Evolutionary conservation across 805 yeast genomes (phyloP), one percentile per base, ranked within the genome.

Genomic region (Yamadazyma endophytica): DNA sequence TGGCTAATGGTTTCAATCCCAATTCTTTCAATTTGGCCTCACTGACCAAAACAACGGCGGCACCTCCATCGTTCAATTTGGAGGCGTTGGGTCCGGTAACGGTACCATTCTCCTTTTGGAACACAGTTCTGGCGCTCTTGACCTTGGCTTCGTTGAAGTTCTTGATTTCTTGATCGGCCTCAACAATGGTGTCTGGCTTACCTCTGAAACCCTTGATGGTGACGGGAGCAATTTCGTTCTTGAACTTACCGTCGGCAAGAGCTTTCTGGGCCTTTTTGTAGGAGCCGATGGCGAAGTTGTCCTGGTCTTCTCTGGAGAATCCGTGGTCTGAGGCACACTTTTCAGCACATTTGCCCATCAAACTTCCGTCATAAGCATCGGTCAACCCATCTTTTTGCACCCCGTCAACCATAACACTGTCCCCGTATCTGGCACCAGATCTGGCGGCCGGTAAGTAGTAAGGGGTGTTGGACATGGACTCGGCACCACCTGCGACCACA

Each of bases 271-370:
- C 96, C 59, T 85, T 87, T 54, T 75, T 77, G 68, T 92, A 92
- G 13, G 96, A 85, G 40, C 54, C 64, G 46, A 88, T 70, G 40
- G 97, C 97, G 57, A 74, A 90, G 34, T 79, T 77, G 61, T 90
- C 98, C 67, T 90, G 97, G 39, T 75, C 79, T 44, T 85, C 89
- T 58, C 97, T 82, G 21, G 92, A 52, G 45, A 90, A 56, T 13
- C 57, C 57, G 64, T 86, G 79, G 54, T 88, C 95, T 33, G 67
- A 68, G 26, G 97, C 97, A 68, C 96, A 88, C 59, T 88, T 88
- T 66, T 92, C 99, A 44, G 96, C 98, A 45, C 92, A 88, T 36
- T 84, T 84, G 57, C 98, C 98, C 99, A 92, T 92, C 43, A 95
- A 84, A 45, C 70, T 61, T 44, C 80, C 77, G 47, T 82, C 85